Evolutionary conservation across 1,284 basidiomycete species (phyloP), one percentile per base, ranked within the genome.

Genomic region (Pholiota adiposa): DNA sequence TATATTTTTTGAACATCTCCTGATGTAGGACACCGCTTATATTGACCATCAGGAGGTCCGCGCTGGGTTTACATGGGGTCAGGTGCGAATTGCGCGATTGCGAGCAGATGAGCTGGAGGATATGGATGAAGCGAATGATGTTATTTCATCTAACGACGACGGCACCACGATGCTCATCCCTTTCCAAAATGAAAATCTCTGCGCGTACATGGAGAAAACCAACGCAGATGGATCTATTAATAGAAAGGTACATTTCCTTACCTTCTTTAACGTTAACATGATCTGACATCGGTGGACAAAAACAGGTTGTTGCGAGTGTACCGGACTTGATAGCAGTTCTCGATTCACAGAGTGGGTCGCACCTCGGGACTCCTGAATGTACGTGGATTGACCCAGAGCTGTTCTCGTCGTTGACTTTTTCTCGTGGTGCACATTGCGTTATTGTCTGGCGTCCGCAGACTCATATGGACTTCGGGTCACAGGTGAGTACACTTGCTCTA

Each of bases 131-230:
- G 8, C n/a, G 41, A 19, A 21, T 4, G 14, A 19, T 29, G 59
- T 57, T 25, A 60, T 58, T 7, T 16, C 34, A 16, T 51, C 34
- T 3, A 31, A 14, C 27, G 60, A 57, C 4, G 40, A 58, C 19
- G 63, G 67, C 3, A 63, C 65, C 27, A 68, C 67, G 5, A 62
- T 77, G 55, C 44, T 73, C 56, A 81, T 85, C 49, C 82, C 83
- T 2, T 85, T 86, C 74, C 83, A 85, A 67, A 86, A 86, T 65
- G 83, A 86, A 67, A 85, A 86, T 65, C 68, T 85, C 2, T 77
- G 76, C 56, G 80, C 77, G 8, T 79, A 81, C 61, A 56, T 79
- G 33, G 75, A 78, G 25, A 60, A 55, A n/a, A 31, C 58, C 4
- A 65, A 68, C 50, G 4, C 40, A 11, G 40, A 54, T 12, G 41